Conservation (phyloP, 225 moss, liverwort and hornwort genomes). For the Sphagnum tenellum region DNA sequence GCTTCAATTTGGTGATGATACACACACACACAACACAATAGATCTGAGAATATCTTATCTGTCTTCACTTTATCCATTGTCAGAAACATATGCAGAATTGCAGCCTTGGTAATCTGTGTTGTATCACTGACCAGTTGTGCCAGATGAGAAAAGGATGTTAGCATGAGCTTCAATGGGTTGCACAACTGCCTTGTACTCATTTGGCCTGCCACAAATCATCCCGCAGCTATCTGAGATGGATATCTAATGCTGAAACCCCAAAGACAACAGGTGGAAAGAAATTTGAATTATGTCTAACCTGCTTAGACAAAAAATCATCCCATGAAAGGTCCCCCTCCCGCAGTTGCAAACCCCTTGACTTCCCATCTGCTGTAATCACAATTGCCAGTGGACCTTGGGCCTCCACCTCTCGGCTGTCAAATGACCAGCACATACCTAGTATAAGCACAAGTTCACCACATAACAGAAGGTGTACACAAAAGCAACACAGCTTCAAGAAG, state of each 20-base stretch:
- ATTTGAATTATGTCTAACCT: constrained; percentile 29
- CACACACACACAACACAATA: too few relatives aligned
- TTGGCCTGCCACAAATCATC: constrained; percentile 33
- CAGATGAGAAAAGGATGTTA: constrained; percentile 93
- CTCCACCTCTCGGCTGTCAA: constrained; percentile 72
- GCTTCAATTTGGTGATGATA: too few relatives aligned
- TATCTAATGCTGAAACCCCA: neutral
- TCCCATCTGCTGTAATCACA: constrained; percentile 56
- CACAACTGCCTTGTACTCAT: constrained; percentile 57
- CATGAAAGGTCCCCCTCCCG: constrained; percentile 75
- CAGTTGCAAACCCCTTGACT: constrained; percentile 28
- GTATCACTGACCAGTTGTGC: constrained; percentile 86
- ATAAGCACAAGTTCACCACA: too few relatives aligned
- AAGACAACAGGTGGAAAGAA: neutral
- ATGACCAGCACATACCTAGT: neutral
- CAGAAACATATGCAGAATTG: too few relatives aligned
- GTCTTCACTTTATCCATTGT: too few relatives aligned
- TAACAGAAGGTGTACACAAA: too few relatives aligned
- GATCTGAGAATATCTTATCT: too few relatives aligned
- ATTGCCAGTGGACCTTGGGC: constrained; percentile 62
- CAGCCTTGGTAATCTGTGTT: too few relatives aligned
- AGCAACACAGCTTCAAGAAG: neutral
- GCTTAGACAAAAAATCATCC: constrained; percentile 48
- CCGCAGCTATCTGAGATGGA: too few relatives aligned
- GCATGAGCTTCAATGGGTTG: constrained; percentile 40